A percentile compares a stretch with the other conserved stretches of the same genome.
phyloP scores from a whole-genome alignment of 1,284 basidiomycete genomes.

The Ceratobasidium sp. region DNA sequence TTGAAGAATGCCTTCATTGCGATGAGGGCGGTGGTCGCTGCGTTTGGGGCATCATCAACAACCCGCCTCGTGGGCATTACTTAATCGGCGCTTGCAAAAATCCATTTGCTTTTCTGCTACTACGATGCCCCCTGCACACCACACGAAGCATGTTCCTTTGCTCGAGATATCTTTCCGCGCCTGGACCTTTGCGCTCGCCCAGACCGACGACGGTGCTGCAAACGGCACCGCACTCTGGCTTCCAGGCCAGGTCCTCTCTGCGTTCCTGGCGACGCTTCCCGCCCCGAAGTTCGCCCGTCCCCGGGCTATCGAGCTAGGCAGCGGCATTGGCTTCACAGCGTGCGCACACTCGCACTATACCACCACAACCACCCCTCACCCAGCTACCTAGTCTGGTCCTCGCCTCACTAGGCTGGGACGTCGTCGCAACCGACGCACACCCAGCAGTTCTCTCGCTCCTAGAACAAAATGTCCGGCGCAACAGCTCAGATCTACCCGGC shows the following conservation, averaged over 20 bases:
- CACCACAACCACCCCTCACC: conserved; percentile 17
- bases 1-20: no score
- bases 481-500: conserved; percentile 57
- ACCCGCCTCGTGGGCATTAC: conserved; percentile 34
- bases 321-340: conserved; percentile 83
- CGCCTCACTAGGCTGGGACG: conserved; percentile 75
- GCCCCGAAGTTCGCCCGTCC: conserved; percentile 45
- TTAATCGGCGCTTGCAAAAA: conserved; percentile 13
- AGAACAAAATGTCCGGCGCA: conserved; percentile 68
- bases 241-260: conserved; percentile 76
- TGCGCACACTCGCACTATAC: conserved; percentile 57
- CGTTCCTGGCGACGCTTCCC: conserved; percentile 62
- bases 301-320: conserved; percentile 79
- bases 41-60: conserved; percentile 18
- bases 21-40: neutral
- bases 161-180: conserved; percentile 63
- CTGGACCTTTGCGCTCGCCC: conserved; percentile 61
- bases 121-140: conserved; percentile 63
- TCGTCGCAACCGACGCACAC: conserved; percentile 81
- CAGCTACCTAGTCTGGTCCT: conserved; percentile 68
- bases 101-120: conserved; percentile 11
- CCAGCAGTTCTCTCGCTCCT: conserved; percentile 77
- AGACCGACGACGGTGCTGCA: conserved; percentile 68
- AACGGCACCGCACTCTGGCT: conserved; percentile 93
- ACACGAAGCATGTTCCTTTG: conserved; percentile 71